Base-by-base conservation (phyloP, 306 rosid species). In the Sicyos baderoa region DNA sequence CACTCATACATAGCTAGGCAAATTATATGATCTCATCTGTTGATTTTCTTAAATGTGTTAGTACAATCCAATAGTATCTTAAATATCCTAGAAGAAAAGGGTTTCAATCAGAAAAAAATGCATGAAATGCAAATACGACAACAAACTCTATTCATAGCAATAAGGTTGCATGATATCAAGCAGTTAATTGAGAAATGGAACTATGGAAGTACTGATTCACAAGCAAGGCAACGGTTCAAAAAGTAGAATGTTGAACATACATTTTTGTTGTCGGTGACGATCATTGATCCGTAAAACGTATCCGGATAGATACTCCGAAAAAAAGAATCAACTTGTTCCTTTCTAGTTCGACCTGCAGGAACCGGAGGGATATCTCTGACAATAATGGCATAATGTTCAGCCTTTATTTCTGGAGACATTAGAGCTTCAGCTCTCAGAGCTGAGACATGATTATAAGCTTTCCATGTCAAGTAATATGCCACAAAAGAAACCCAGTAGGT, bases 351-450 rank as follows among this genome's bases (percentile, higher is more conserved):
- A 53, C 91, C 95, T 51, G 75, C 80, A 73, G 78, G 40, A 19
- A n/a, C 83, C 52, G 79, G 37, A 73, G 99, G 97, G 71, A 94
- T 86, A 79, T 94, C 99, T 80, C 99, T 88, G 56, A 94, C 97
- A 69, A 94, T 71, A 70, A 94, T 53, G 7, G 91, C 92, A 78
- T 81, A 90, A 67, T 88, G 97, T 76, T 90, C 88, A 19, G 87
- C 74, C 76, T 83, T 90, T 74, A 74, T 68, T 69, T 80, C 86
- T 68, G 90, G 90, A 77, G 96, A 62, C 83, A 45, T 79, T 17
- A 85, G 75, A 65, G 97, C 96, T 63, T 75, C 80, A 18, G 88
- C 74, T 78, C 97, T 85, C 76, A 94, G 73, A 68, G 40, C 22
- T 2, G 89, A 68, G 0, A 82, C 90, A 50, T 88, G 97, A 12